Evolutionary conservation across 2,329 filamentous ascomycete genomes (phyloP).

Genomic region (Fusarium continuum): DNA sequence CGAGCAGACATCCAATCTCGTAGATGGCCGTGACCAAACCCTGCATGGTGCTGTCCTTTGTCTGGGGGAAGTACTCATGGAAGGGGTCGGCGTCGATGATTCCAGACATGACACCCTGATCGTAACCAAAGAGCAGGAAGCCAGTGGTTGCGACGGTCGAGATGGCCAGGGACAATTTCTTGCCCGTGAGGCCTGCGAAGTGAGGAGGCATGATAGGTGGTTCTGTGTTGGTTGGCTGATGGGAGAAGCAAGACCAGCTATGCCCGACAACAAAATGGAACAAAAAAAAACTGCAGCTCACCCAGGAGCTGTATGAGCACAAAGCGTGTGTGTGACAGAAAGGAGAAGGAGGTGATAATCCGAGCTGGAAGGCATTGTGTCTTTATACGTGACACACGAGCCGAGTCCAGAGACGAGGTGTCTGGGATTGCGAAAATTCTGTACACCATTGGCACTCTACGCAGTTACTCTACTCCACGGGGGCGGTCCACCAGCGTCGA

Average conservation of each 20-base stretch:
- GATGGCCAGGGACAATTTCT: slow-evolving; percentile 63
- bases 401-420: neutral
- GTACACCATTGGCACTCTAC: slow-evolving; percentile 3
- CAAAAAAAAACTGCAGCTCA: slow-evolving; percentile 9
- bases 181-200: slow-evolving; percentile 68
- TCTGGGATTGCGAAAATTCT: slow-evolving; percentile 17
- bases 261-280: slow-evolving; percentile 16
- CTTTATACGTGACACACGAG: slow-evolving; percentile 28
- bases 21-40: slow-evolving; percentile 60
- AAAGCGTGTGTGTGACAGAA: slow-evolving; percentile 5
- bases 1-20: slow-evolving; percentile 62
- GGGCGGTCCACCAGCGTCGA: slow-evolving; percentile 26
- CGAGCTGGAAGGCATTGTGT: neutral
- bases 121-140: slow-evolving; percentile 69
- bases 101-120: slow-evolving; percentile 64
- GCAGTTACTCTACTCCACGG: slow-evolving; percentile 14
- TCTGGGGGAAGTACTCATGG: slow-evolving; percentile 56
- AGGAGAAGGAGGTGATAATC: neutral
- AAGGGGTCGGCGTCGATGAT: slow-evolving; percentile 62
- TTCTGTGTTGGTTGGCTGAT: neutral
- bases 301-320: slow-evolving; percentile 23
- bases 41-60: slow-evolving; percentile 58
- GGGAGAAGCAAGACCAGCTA: slow-evolving; percentile 32
- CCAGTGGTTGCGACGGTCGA: slow-evolving; percentile 72
- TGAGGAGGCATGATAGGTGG: slow-evolving; percentile 57